Evolutionary conservation across 305 asterid species (phyloP).

Genomic region (Solanum chacoense): DNA sequence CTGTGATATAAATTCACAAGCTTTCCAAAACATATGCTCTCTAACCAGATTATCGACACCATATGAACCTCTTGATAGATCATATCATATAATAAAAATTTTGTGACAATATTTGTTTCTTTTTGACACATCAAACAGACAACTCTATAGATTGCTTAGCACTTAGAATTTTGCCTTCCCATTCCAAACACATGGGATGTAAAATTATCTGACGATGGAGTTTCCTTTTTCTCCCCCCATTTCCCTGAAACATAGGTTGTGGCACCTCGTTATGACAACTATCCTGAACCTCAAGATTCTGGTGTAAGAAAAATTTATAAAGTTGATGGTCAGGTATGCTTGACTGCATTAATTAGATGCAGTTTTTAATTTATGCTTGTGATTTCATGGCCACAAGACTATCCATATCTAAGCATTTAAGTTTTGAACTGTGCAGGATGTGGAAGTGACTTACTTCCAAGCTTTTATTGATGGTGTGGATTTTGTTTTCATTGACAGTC

Average conservation of each 20-base stretch:
- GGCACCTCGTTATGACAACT: constrained; percentile 67
- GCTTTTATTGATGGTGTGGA: constrained; percentile 90
- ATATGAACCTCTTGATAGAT: neutral
- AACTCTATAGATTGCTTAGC: neutral
- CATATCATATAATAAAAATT: neutral
- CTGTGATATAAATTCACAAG: neutral
- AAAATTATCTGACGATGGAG: neutral
- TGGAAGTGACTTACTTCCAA: constrained; percentile 79
- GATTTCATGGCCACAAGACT: neutral
- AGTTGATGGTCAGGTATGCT: constrained; percentile 79
- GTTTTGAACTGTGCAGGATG: constrained; percentile 45
- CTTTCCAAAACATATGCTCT: neutral
- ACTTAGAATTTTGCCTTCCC: neutral
- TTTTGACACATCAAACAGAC: neutral
- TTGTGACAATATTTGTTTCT: neutral
- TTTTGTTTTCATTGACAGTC: constrained; percentile 78
- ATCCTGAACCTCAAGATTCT: constrained; percentile 60
- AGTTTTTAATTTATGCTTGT: neutral
- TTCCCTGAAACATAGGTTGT: constrained; percentile 46
- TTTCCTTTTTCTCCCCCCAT: neutral
- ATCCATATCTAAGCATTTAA: neutral
- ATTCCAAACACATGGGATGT: neutral
- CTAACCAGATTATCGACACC: neutral
- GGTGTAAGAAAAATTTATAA: constrained; percentile 65
- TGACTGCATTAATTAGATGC: neutral